Evolutionary conservation across 2,329 filamentous ascomycete genomes (phyloP), one percentile per base, ranked within the genome.

Genomic region (Emergomyces orientalis): DNA sequence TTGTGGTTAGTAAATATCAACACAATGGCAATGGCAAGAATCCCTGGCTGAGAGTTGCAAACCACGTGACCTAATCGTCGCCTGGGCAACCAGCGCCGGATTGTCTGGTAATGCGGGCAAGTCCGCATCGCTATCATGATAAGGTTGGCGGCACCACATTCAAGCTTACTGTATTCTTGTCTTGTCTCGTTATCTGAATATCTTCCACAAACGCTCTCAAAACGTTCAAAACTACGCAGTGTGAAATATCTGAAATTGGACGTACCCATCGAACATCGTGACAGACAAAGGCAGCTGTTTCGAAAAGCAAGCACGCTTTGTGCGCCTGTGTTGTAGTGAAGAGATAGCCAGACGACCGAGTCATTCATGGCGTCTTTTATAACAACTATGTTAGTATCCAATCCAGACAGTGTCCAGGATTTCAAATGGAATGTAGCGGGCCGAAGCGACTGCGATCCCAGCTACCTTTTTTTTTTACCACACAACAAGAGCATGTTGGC

Each of bases 321-420:
- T n/a, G 19, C 55, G 5, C 19, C 8, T 22, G 52, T n/a, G 19
- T 56, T 56, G 22, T 30, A 58, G n/a, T 9, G n/a, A 25, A n/a
- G 25, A 58, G 37, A 49, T 22, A 59, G 11, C 41, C 9, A 30
- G 39, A 47, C 22, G 14, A 11, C 22, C 14, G 39, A 49, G 27
- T 30, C 32, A 43, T 61, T 62, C 43, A 91, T 90, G 88, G 84
- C 87, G 73, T 88, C 88, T 68, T 89, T 91, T 79, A 88, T 91
- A 73, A 90, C 87, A 69, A 91, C 89, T 75, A 89, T 90, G 88
- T 90, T 81, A 79, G 87, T 89, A 67, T 71, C 69, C 70, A 66
- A 65, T 64, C 63, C 74, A 56, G 11, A 37, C 39, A 45, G 2
- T 70, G 65, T 71, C 62, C 70, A 66, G 66, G 71, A 56, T 63